phyloP scores from a whole-genome alignment of 148 eudicot species.

The Talinum fruticosum region DNA sequence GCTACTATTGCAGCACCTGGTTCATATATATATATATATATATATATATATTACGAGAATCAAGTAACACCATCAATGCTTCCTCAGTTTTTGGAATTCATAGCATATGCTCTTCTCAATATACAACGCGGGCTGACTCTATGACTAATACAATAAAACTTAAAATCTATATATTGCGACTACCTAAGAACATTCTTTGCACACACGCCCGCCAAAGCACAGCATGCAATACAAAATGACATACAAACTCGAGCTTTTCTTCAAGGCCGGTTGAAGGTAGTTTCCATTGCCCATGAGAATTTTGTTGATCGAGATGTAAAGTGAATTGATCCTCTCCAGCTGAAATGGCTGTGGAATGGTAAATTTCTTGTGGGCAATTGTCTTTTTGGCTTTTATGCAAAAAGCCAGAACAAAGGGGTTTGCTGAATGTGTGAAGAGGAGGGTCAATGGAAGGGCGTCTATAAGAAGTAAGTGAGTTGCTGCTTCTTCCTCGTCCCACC shows the following conservation, averaged over 20 bases:
- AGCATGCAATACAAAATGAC: conserved; percentile 12
- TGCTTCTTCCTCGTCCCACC: conserved; percentile 91
- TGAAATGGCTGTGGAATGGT: neutral
- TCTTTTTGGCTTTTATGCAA: neutral
- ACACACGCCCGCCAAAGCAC: conserved; percentile 15
- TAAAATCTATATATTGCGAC: conserved; percentile 17
- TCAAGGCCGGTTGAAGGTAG: conserved; percentile 1
- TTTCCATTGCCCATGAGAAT: conserved; percentile 8
- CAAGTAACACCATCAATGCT: conserved; percentile 7
- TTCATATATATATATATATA: too few relatives aligned
- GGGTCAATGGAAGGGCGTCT: conserved; percentile 18
- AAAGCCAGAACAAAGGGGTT: neutral
- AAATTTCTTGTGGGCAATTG: neutral
- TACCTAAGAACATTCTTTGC: conserved; percentile 15
- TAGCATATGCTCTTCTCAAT: conserved; percentile 17
- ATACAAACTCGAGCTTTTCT: conserved; percentile 18
- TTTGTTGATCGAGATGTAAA: too few relatives aligned
- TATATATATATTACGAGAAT: conserved; percentile 24
- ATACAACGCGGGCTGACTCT: conserved; percentile 14
- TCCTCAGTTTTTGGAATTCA: conserved; percentile 9
- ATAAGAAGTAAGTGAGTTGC: conserved; percentile 82
- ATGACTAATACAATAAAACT: conserved; percentile 9
- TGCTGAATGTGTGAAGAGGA: conserved; percentile 9
- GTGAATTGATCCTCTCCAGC: neutral
- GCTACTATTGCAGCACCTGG: too few relatives aligned